These are phyloP conservation scores for Saccharomyces jurei DNA, from an alignment of 805 yeast species.

Conservation along the genomic window DNA sequence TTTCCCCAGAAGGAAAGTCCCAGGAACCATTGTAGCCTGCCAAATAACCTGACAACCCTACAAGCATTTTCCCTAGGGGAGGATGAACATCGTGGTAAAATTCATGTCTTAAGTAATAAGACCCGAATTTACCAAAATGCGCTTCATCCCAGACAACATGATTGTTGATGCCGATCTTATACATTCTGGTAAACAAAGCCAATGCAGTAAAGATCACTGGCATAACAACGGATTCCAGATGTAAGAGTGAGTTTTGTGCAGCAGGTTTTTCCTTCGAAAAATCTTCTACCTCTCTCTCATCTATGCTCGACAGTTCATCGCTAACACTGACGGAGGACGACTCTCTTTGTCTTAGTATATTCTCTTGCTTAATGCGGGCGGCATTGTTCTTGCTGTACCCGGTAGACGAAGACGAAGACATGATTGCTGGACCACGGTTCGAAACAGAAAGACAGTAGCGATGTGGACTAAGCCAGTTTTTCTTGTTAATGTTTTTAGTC, in stretches of 20 bases:
- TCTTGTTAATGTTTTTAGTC: neutral
- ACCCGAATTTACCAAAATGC: slow-evolving; percentile 81
- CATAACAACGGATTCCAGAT: slow-evolving; percentile 31
- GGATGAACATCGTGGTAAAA: slow-evolving; percentile 86
- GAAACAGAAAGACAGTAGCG: neutral
- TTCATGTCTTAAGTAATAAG: slow-evolving; percentile 69
- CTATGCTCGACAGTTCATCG: slow-evolving; percentile 2
- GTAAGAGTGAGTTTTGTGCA: slow-evolving; percentile 4
- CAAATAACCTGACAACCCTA: slow-evolving; percentile 68
- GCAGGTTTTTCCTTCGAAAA: slow-evolving; percentile 10
- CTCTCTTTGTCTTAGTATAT: neutral
- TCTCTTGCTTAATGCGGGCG: neutral
- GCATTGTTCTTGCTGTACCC: neutral
- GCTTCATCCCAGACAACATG: slow-evolving; percentile 86
- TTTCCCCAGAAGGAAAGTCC: slow-evolving; percentile 59
- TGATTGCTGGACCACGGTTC: neutral
- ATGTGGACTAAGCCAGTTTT: neutral
- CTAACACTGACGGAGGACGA: neutral
- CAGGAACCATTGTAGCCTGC: slow-evolving; percentile 82
- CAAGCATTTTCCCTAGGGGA: slow-evolving; percentile 74
- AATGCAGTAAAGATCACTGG: slow-evolving; percentile 39
- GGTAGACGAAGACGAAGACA: neutral
- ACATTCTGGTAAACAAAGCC: slow-evolving; percentile 50
- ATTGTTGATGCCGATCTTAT: slow-evolving; percentile 47
- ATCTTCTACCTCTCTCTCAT: slow-evolving; percentile 13